Percentiles rank a stretch among this genome's conserved stretches.
Conservation (phyloP, 148 eudicot genomes). For the Drosera capensis region DNA sequence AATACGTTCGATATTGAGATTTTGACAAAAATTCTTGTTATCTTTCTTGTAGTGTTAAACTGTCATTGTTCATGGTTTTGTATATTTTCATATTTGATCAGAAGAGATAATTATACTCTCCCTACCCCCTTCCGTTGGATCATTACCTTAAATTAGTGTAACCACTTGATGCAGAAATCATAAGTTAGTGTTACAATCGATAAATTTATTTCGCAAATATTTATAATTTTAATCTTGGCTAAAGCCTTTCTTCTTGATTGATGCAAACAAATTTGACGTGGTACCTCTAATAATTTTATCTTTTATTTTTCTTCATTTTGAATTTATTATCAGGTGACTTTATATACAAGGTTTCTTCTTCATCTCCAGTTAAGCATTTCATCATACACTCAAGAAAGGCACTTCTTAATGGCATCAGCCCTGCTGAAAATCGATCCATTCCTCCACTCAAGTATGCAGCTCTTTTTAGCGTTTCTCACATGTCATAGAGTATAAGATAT, state of each 20-base stretch:
- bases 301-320: constrained; percentile 2
- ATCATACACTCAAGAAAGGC: constrained; percentile 94
- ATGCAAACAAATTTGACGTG: neutral
- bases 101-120: too few species aligned
- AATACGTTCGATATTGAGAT: too few species aligned
- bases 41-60: too few species aligned
- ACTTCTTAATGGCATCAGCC: constrained; percentile 91
- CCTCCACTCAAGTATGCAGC: constrained; percentile 88
- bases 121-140: too few species aligned
- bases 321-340: constrained; percentile 59
- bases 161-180: too few species aligned
- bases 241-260: neutral
- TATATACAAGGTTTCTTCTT: constrained; percentile 84
- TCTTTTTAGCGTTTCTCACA: neutral
- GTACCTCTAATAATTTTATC: constrained; percentile 3
- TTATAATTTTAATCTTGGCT: neutral
- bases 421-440: constrained; percentile 76
- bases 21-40: too few species aligned
- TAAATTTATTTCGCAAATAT: neutral
- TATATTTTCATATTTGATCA: too few species aligned
- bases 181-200: too few species aligned
- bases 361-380: constrained; percentile 91
- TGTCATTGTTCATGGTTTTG: too few species aligned
- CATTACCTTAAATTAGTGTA: too few species aligned
- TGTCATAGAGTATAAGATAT: neutral